Percentiles rank a stretch among this genome's conserved stretches.
phyloP scores from a whole-genome alignment of 805 yeast genomes.

The Saccharomycopsis sp. region DNA sequence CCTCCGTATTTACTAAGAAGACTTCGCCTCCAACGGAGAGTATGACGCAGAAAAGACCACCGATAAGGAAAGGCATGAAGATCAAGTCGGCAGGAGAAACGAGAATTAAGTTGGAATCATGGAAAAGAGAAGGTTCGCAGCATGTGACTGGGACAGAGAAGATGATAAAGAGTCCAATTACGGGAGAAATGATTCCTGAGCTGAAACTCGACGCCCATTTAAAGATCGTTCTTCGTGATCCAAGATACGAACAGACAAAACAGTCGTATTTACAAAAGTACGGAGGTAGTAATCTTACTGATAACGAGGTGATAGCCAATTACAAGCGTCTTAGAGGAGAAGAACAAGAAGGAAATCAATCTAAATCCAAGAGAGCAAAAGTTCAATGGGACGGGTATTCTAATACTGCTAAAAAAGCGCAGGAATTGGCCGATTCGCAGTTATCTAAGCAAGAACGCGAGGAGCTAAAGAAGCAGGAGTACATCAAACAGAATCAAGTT shows the following conservation, averaged over 20 bases:
- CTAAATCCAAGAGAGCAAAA: constrained; percentile 14
- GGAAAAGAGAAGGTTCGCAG: constrained; percentile 42
- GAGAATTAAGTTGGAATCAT: constrained; percentile 34
- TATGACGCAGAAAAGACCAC: constrained; percentile 16
- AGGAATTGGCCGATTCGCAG: constrained; percentile 20
- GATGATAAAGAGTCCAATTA: constrained; percentile 67
- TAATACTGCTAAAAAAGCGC: constrained; percentile 21
- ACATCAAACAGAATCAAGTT: constrained; percentile 17
- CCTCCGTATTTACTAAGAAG: constrained; percentile 13
- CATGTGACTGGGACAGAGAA: background rate
- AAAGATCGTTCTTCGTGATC: constrained; percentile 64
- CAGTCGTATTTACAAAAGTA: constrained; percentile 51
- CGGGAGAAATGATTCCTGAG: constrained; percentile 65
- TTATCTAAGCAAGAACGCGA: constrained; percentile 19
- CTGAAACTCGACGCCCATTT: constrained; percentile 66
- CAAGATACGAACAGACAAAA: constrained; percentile 66
- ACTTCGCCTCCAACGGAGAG: constrained; percentile 13
- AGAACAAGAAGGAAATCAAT: background rate
- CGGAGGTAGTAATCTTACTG: constrained; percentile 41
- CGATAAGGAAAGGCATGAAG: constrained; percentile 45
- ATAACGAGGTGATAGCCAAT: constrained; percentile 56
- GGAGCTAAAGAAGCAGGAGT: constrained; percentile 15
- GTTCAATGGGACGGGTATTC: constrained; percentile 26
- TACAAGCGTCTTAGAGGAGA: constrained; percentile 36
- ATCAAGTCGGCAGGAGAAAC: constrained; percentile 68